A percentile compares a stretch with the other conserved stretches of the same genome.
Evolutionary conservation across 2,329 filamentous ascomycete genomes (phyloP).

Genomic region (Chrysoporthe deuterocubensis): DNA sequence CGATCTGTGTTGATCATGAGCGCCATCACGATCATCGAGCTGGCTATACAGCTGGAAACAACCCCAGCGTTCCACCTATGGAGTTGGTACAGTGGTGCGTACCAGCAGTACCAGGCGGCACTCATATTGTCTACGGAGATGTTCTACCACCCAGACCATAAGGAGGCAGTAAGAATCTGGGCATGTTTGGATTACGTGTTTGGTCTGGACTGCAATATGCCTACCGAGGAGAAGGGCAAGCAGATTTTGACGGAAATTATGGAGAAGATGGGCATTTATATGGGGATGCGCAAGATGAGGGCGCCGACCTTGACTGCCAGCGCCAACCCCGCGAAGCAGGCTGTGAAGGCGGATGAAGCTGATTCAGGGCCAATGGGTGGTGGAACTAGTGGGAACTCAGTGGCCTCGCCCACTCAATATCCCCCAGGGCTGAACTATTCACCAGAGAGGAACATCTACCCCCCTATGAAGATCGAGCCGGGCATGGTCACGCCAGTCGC

Average conservation of each 20-base stretch:
- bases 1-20: constrained; percentile 67
- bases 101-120: constrained; percentile 74
- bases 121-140: constrained; percentile 71
- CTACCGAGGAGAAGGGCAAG: constrained; percentile 61
- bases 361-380: not conserved
- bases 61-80: constrained; percentile 56
- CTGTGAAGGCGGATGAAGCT: constrained; percentile 37
- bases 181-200: constrained; percentile 74
- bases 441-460: not conserved
- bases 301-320: constrained; percentile 52
- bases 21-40: constrained; percentile 56
- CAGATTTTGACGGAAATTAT: constrained; percentile 66
- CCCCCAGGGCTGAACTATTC: not conserved
- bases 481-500: not conserved
- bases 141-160: constrained; percentile 59
- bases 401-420: constrained; percentile 13
- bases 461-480: constrained; percentile 10
- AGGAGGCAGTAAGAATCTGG: constrained; percentile 70
- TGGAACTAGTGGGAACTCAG: not conserved
- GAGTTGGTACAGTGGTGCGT: constrained; percentile 73
- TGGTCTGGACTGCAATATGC: constrained; percentile 56
- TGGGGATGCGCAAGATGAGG: constrained; percentile 60
- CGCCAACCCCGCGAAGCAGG: constrained; percentile 42
- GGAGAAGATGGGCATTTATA: constrained; percentile 63
- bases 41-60: constrained; percentile 51